phyloP scores from a whole-genome alignment of 2,329 filamentous ascomycete genomes.

The Aspergillus puulaauensis region DNA sequence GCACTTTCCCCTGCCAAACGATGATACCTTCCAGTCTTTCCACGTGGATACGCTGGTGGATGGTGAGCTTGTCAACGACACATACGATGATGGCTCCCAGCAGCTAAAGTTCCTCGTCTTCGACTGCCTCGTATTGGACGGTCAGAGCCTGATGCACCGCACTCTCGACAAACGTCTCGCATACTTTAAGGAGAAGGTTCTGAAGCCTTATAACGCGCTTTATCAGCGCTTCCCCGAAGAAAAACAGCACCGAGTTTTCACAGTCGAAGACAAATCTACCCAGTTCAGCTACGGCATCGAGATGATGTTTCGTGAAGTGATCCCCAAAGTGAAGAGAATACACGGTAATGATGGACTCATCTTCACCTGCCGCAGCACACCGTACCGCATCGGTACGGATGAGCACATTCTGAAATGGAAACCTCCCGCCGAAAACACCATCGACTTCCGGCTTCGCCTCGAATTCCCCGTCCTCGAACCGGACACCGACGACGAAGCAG shows the following conservation, averaged over 20 bases:
- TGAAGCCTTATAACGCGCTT: conserved; percentile 73
- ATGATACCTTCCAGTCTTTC: conserved; percentile 61
- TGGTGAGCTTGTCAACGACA: conserved; percentile 88
- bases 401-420: conserved; percentile 97
- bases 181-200: conserved; percentile 77
- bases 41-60: conserved; percentile 83
- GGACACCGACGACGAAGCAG: conserved; percentile 65
- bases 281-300: conserved; percentile 85
- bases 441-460: conserved; percentile 83
- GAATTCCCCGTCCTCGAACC: conserved; percentile 72
- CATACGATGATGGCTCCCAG: conserved; percentile 62
- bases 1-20: conserved; percentile 73
- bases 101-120: conserved; percentile 88
- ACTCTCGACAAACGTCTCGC: conserved; percentile 86
- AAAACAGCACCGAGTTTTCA: conserved; percentile 70
- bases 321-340: conserved; percentile 68
- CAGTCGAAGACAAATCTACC: conserved; percentile 83
- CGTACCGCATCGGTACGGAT: conserved; percentile 89
- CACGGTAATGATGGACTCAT: conserved; percentile 97
- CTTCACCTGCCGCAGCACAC: conserved; percentile 87
- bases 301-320: conserved; percentile 85
- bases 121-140: conserved; percentile 83
- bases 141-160: conserved; percentile 70
- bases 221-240: conserved; percentile 74
- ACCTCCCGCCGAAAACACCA: conserved; percentile 87